Percentiles rank a stretch among this genome's conserved stretches.
Conservation (phyloP, 2,329 filamentous ascomycete species). For the Leptographium wingfieldii region DNA sequence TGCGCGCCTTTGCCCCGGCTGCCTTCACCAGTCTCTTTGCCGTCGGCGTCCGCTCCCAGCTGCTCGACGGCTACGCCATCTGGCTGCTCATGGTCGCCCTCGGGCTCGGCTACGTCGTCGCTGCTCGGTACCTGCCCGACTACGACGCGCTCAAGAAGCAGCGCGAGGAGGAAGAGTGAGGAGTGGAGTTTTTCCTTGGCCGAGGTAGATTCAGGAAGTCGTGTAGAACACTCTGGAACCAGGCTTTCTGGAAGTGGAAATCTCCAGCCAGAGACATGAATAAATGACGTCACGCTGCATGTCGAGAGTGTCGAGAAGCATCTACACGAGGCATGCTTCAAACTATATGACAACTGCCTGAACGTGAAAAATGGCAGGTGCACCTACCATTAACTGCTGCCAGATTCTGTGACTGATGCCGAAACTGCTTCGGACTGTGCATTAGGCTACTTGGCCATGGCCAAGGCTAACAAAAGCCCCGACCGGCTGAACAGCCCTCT, state of each 20-base stretch:
- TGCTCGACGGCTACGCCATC: conserved; percentile 51
- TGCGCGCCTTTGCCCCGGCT: conserved; percentile 55
- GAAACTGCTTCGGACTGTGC: background rate
- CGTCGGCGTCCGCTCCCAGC: conserved; percentile 46
- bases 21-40: conserved; percentile 57
- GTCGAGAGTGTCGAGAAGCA: no score
- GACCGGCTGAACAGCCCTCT: no score
- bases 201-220: no score
- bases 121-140: conserved; percentile 23
- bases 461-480: no score
- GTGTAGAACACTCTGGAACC: no score
- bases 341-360: no score
- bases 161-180: conserved; percentile 3
- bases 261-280: no score
- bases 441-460: background rate
- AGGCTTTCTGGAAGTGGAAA: no score
- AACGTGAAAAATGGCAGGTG: no score
- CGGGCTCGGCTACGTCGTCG: conserved; percentile 20
- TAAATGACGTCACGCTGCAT: no score
- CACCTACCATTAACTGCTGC: no score
- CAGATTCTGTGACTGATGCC: background rate
- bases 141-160: conserved; percentile 15
- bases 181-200: background rate
- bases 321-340: no score
- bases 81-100: conserved; percentile 45